Evolutionary conservation across 1,139 yeast species (phyloP), one percentile per base, ranked within the genome.

Genomic region (Kodamaea alishanica): DNA sequence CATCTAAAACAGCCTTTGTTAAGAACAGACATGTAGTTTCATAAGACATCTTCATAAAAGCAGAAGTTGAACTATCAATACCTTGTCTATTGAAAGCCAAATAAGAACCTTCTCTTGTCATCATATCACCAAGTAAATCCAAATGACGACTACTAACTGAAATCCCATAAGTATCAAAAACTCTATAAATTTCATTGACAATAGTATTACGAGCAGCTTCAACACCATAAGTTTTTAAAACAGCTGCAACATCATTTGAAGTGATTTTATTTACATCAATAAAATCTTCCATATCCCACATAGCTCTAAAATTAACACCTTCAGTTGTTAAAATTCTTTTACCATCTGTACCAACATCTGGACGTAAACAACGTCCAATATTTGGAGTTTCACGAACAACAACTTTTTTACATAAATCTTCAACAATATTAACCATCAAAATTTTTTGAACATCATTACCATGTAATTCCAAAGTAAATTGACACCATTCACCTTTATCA

Each of bases 141-240:
- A 94, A 79, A 70, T 94, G 99, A 63, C 98, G 89, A 38, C 80
- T 70, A 44, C 95, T 86, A 47, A 94, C 98, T 47, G 90, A 73
- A 60, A 94, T 94, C 55, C 97, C 98, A 65, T 92, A 92, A 42
- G 95, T 90, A 50, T 88, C 88, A 79, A 94, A 94, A 56, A 94
- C 98, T 54, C 88, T 84, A 66, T 88, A 85, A 61, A 94, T 87
- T 75, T 94, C 99, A 54, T 88, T 84, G 30, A 90, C 97, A 70
- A 94, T 87, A 29, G 98, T 92, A 63, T 89, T 88, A 67, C 98
- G 81, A 22, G 98, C 98, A 32, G 98, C 98, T 67, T 94, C 99
- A 40, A 92, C 98, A 63, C 99, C 99, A 56, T 94, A 94, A 0
- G 96, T 88, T 51, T 74, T 77, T 55, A 94, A 75, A 6, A 94